Evolutionary conservation across 805 yeast genomes (phyloP).

Genomic region (Ogataea parapolymorpha): DNA sequence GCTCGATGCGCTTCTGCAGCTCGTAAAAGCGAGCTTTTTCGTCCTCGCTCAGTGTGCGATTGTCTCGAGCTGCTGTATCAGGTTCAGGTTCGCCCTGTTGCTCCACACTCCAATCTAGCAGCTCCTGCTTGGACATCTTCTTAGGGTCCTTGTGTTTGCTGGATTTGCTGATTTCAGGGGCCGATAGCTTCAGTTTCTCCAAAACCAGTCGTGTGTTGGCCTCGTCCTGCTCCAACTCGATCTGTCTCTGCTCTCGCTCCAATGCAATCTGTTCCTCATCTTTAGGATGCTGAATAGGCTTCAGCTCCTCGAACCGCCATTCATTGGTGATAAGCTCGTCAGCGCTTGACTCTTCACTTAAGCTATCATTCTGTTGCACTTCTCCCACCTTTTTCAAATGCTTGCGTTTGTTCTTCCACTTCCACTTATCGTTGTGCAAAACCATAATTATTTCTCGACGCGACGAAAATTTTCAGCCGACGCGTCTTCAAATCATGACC

Average conservation of each 20-base stretch:
- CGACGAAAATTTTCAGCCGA: slow-evolving; percentile 4
- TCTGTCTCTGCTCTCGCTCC: slow-evolving; percentile 10
- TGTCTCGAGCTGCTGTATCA: not conserved
- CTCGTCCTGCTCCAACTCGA: slow-evolving; percentile 11
- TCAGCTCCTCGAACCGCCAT: slow-evolving; percentile 29
- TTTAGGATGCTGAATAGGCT: slow-evolving; percentile 7
- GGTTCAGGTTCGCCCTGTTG: not conserved
- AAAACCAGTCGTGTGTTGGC: slow-evolving; percentile 9
- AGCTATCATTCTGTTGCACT: not conserved
- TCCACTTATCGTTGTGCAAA: slow-evolving; percentile 53
- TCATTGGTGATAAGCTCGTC: slow-evolving; percentile 18
- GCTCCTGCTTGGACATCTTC: slow-evolving; percentile 13
- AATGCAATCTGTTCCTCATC: slow-evolving; percentile 14
- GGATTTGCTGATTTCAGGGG: slow-evolving; percentile 6
- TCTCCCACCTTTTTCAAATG: slow-evolving; percentile 43
- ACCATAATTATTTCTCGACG: slow-evolving; percentile 37
- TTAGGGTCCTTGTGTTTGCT: slow-evolving; percentile 6
- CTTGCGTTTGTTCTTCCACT: slow-evolving; percentile 40
- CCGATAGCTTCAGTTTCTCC: slow-evolving; percentile 7
- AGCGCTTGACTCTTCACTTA: slow-evolving; percentile 7
- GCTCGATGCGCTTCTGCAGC: slow-evolving; percentile 22
- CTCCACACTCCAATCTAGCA: slow-evolving; percentile 14
- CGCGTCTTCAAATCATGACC: slow-evolving; percentile 19
- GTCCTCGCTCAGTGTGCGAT: slow-evolving; percentile 15
- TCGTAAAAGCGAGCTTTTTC: slow-evolving; percentile 23